Conservation (phyloP, 2,329 filamentous ascomycete species). For the Colletotrichum kahawae region DNA sequence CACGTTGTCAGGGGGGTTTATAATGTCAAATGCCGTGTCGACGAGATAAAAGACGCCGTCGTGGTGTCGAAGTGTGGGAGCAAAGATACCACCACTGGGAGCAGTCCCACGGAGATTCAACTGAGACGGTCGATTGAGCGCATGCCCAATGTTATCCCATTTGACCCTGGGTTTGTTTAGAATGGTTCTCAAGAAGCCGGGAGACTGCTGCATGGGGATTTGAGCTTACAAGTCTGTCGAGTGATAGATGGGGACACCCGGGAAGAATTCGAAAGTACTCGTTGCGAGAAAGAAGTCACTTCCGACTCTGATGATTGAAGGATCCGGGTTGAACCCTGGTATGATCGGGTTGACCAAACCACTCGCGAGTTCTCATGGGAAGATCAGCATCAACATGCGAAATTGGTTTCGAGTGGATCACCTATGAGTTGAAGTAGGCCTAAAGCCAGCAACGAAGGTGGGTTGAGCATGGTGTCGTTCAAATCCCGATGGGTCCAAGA, state of each 20-base stretch:
- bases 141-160: conserved; percentile 22
- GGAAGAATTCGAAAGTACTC: conserved; percentile 21
- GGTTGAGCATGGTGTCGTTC: not conserved
- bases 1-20: conserved; percentile 21
- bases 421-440: not conserved
- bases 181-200: too few relatives aligned
- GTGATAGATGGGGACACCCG: conserved; percentile 20
- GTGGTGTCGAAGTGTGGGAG: conserved; percentile 16
- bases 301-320: conserved; percentile 15
- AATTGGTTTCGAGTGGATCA: not conserved
- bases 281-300: conserved; percentile 21
- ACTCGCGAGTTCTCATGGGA: not conserved
- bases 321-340: conserved; percentile 22
- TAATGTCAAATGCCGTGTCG: conserved; percentile 16
- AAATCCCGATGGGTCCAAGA: not conserved
- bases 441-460: not conserved
- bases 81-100: conserved; percentile 21
- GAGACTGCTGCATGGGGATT: not conserved
- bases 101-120: conserved; percentile 20
- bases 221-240: conserved; percentile 16
- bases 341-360: conserved; percentile 20
- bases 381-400: not conserved
- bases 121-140: conserved; percentile 15
- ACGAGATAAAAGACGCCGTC: conserved; percentile 18
- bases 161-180: conserved; percentile 3